phyloP scores from a whole-genome alignment of 2,329 filamentous ascomycete genomes.

The Beauveria australis region DNA sequence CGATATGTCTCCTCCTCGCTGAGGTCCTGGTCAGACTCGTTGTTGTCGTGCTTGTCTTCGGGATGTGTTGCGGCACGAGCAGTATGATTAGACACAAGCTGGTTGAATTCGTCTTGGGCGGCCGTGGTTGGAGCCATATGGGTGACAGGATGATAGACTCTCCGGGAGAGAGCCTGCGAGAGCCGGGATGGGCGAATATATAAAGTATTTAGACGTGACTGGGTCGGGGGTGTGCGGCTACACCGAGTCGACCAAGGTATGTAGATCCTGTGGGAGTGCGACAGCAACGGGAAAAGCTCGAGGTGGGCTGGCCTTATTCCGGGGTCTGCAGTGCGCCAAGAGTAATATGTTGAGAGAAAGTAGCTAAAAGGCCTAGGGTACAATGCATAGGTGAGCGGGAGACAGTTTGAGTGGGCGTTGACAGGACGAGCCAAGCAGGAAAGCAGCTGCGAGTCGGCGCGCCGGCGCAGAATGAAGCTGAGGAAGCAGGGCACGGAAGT shows the following conservation, averaged over 20 bases:
- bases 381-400: neutral
- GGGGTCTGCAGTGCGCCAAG: neutral
- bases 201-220: slow-evolving; percentile 2
- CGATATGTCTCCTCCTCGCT: slow-evolving; percentile 49
- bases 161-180: slow-evolving; percentile 3
- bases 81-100: slow-evolving; percentile 51
- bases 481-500: slow-evolving; percentile 11
- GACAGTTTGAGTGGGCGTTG: neutral
- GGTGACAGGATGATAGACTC: neutral
- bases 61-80: slow-evolving; percentile 40
- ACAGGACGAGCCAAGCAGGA: neutral
- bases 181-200: slow-evolving; percentile 8
- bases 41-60: slow-evolving; percentile 47
- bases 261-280: slow-evolving; percentile 1
- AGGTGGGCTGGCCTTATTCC: slow-evolving; percentile 1
- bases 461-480: slow-evolving; percentile 12
- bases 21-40: slow-evolving; percentile 41
- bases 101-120: slow-evolving; percentile 60
- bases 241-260: neutral
- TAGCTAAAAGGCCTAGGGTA: neutral
- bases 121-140: slow-evolving; percentile 44
- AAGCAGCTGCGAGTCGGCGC: neutral
- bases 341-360: neutral
- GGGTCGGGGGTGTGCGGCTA: neutral
- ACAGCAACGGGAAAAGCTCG: neutral